Conservation (phyloP, 225 moss, liverwort and hornwort genomes). For the Climacium dendroides region DNA sequence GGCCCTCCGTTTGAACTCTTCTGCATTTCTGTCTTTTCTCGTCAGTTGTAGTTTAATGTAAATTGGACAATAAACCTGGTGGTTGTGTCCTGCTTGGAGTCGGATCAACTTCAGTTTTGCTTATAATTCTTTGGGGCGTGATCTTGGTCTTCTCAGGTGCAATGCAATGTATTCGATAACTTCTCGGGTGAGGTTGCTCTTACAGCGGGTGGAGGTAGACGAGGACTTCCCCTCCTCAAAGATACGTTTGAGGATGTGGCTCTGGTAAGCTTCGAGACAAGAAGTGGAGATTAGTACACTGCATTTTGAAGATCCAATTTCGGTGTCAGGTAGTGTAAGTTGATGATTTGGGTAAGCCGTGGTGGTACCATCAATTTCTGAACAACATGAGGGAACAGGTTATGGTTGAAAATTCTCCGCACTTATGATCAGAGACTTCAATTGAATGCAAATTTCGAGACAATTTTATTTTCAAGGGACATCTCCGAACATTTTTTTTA, state of each 20-base stretch:
- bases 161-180: constrained; percentile 86
- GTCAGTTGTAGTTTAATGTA: background rate
- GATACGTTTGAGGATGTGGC: constrained; percentile 72
- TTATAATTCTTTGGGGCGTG: background rate
- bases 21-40: background rate
- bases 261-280: constrained; percentile 31
- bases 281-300: background rate
- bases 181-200: constrained; percentile 65
- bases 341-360: background rate
- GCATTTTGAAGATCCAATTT: background rate
- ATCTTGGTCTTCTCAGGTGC: constrained; percentile 25
- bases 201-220: constrained; percentile 81
- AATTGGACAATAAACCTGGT: background rate
- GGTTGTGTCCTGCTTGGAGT: background rate
- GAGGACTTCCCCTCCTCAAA: constrained; percentile 65
- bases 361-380: background rate
- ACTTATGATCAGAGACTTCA: background rate
- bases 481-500: background rate
- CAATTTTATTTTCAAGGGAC: background rate
- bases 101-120: background rate
- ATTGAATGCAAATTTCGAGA: background rate
- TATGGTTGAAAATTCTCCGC: background rate
- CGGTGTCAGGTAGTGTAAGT: background rate
- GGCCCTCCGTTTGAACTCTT: background rate
- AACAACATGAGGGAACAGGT: background rate